Percentiles rank a stretch among this genome's conserved stretches.
Evolutionary conservation across 495 filamentous ascomycete genomes (phyloP).

Genomic region (Ramalina peruviana): DNA sequence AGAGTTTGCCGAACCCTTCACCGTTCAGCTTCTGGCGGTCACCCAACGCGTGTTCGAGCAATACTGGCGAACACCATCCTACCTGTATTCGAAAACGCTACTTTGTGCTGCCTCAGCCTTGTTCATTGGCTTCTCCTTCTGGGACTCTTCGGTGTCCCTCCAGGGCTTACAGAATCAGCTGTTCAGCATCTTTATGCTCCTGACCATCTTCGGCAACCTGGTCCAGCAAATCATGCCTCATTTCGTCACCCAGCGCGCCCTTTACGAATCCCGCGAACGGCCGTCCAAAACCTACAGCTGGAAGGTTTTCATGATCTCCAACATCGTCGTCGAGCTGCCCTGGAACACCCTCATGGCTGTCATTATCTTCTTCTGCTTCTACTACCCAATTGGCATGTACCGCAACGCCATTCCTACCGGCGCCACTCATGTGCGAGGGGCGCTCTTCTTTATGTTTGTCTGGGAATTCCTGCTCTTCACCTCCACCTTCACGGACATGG

Average conservation of each 20-base stretch:
- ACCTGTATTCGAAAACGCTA: constrained; percentile 63
- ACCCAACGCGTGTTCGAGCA: constrained; percentile 62
- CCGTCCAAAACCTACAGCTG: constrained; percentile 75
- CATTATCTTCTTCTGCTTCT: constrained; percentile 61
- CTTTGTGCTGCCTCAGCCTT: constrained; percentile 41
- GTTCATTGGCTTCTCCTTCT: constrained; percentile 87
- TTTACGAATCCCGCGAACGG: constrained; percentile 79
- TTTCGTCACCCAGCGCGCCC: constrained; percentile 59
- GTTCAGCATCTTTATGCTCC: constrained; percentile 73
- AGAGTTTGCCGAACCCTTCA: constrained; percentile 43
- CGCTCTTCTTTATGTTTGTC: constrained; percentile 49
- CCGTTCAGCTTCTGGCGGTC: constrained; percentile 37
- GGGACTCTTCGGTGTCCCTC: constrained; percentile 48
- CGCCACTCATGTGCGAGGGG: constrained; percentile 42
- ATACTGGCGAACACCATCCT: constrained; percentile 79
- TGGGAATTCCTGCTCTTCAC: constrained; percentile 35
- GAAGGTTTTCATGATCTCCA: constrained; percentile 67
- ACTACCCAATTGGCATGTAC: constrained; percentile 69
- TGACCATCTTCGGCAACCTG: constrained; percentile 62
- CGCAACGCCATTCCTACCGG: constrained; percentile 48
- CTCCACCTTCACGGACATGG: constrained; percentile 41
- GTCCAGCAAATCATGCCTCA: constrained; percentile 77
- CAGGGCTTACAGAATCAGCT: constrained; percentile 82
- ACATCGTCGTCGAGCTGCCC: constrained; percentile 61
- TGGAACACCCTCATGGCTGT: constrained; percentile 61